Conservation (phyloP, 495 filamentous ascomycete genomes). For the Hyaloscypha bicolor region DNA sequence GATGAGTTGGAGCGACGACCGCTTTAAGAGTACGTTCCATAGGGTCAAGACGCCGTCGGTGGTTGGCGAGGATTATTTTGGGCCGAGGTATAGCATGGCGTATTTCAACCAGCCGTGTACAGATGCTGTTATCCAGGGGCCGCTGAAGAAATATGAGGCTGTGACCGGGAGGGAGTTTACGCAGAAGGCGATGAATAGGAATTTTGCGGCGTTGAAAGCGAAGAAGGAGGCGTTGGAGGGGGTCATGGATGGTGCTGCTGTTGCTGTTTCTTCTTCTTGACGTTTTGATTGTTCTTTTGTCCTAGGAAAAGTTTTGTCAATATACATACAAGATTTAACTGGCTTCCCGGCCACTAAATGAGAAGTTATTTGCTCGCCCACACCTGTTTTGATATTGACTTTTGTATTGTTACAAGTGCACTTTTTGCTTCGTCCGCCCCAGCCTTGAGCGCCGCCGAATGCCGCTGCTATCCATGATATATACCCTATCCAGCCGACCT, state of each 20-base stretch:
- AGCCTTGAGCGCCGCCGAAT: slow-evolving; percentile 3
- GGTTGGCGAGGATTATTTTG: slow-evolving; percentile 55
- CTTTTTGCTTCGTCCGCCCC: slow-evolving; percentile 2
- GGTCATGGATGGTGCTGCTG: slow-evolving; percentile 6
- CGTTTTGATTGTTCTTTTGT: background rate
- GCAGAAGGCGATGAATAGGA: slow-evolving; percentile 58
- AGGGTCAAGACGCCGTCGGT: slow-evolving; percentile 58
- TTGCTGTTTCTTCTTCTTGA: slow-evolving; percentile 3
- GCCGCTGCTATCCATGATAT: background rate
- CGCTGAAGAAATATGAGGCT: slow-evolving; percentile 60
- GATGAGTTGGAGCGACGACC: slow-evolving; percentile 71
- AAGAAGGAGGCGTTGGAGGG: slow-evolving; percentile 33
- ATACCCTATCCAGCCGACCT: background rate
- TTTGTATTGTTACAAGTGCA: slow-evolving; percentile 9
- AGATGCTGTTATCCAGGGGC: slow-evolving; percentile 62
- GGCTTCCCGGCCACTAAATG: background rate
- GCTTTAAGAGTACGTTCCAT: slow-evolving; percentile 68
- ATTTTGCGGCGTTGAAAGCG: slow-evolving; percentile 51
- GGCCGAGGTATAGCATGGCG: slow-evolving; percentile 63
- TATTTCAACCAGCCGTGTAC: slow-evolving; percentile 68
- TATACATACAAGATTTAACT: background rate
- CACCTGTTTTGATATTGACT: slow-evolving; percentile 14
- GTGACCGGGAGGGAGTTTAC: slow-evolving; percentile 62
- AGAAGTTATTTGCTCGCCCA: background rate
- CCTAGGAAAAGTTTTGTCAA: slow-evolving; percentile 2